Evolutionary conservation across 345 rosid genomes (phyloP).

Genomic region (Acer campestre): DNA sequence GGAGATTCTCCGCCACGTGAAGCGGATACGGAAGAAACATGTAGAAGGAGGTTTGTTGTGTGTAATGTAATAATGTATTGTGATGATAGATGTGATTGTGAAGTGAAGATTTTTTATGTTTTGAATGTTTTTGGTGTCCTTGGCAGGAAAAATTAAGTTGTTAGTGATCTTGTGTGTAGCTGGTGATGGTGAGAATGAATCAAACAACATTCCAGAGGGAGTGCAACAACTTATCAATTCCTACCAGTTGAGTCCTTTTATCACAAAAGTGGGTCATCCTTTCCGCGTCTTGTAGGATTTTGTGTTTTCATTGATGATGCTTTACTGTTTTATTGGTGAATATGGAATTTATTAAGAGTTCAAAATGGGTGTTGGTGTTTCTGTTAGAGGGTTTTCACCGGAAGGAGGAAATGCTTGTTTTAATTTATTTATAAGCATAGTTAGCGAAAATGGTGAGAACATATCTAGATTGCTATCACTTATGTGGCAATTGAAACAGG

Average conservation of each 20-base stretch:
- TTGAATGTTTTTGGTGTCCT: background rate
- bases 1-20: constrained; percentile 73
- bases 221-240: constrained; percentile 57
- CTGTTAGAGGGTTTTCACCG: background rate
- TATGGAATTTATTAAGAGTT: background rate
- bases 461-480: background rate
- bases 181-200: constrained; percentile 37
- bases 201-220: constrained; percentile 41
- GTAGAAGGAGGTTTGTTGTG: constrained; percentile 41
- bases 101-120: background rate
- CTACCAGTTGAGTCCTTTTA: constrained; percentile 78
- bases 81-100: background rate
- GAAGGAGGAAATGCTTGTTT: background rate
- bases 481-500: background rate
- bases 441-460: background rate
- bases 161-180: constrained; percentile 69
- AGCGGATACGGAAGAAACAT: constrained; percentile 61
- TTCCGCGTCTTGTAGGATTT: constrained; percentile 8
- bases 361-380: background rate
- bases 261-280: constrained; percentile 62
- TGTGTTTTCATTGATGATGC: background rate
- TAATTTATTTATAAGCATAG: background rate
- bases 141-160: constrained; percentile 63
- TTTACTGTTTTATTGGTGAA: background rate
- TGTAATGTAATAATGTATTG: background rate